Percentiles rank a stretch among this genome's conserved stretches.
phyloP scores from a whole-genome alignment of 495 filamentous ascomycete species.

The Aspergillus cristatus region DNA sequence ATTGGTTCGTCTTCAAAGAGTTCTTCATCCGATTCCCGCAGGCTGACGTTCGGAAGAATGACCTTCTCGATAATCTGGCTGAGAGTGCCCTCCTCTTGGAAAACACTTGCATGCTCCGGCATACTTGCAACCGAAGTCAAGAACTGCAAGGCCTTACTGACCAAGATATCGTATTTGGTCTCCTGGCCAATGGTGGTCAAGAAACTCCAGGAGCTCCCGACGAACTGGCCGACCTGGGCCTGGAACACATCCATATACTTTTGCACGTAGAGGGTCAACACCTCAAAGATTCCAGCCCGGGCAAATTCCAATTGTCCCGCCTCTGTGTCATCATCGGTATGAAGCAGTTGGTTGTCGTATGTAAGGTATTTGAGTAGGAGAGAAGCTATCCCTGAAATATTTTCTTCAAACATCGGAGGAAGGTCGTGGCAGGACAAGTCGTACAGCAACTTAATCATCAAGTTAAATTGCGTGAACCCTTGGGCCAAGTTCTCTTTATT shows the following conservation, averaged over 20 bases:
- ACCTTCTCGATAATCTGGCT: conserved; percentile 88
- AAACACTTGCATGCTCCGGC: conserved; percentile 65
- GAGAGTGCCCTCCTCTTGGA: conserved; percentile 69
- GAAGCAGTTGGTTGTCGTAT: conserved; percentile 74
- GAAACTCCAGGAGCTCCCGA: conserved; percentile 81
- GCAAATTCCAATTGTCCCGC: conserved; percentile 72
- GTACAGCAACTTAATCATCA: conserved; percentile 85
- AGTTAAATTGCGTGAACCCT: conserved; percentile 71
- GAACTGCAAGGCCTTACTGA: conserved; percentile 89
- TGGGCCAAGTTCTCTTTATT: conserved; percentile 64
- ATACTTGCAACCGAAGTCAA: conserved; percentile 79
- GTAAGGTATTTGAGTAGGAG: conserved; percentile 88
- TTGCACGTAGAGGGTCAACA: conserved; percentile 72
- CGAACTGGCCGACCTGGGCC: conserved; percentile 65
- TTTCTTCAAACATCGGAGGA: conserved; percentile 83
- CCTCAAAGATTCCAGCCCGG: conserved; percentile 88
- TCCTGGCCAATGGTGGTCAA: conserved; percentile 77
- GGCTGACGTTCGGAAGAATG: conserved; percentile 80
- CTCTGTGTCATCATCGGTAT: conserved; percentile 79
- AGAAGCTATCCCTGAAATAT: conserved; percentile 61
- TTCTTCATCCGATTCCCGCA: conserved; percentile 89
- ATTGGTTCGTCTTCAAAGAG: conserved; percentile 98
- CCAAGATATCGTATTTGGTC: conserved; percentile 90
- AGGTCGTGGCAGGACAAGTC: conserved; percentile 96
- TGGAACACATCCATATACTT: conserved; percentile 94